Evolutionary conservation across 1,284 basidiomycete genomes (phyloP), one percentile per base, ranked within the genome.

Genomic region (Ganoderma resinaceum): DNA sequence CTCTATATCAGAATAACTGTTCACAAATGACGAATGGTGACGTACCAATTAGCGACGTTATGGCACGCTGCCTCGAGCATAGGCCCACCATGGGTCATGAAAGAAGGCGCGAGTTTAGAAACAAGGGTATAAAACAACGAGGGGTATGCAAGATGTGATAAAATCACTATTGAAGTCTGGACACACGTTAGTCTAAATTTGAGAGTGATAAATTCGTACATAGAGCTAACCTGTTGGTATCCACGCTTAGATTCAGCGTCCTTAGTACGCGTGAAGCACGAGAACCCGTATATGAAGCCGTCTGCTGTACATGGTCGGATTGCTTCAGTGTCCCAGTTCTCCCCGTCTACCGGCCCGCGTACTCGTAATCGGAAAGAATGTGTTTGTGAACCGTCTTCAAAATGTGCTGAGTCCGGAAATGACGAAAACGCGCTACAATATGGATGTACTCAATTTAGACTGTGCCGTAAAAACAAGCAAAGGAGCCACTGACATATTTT

Each of bases 401-500:
- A 94, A 64, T 94, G 89, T 0, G 90, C 82, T 0, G 95, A 96
- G 76, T 98, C 97, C 0, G 97, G 97, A 76, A 99, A 96, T 0
- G 95, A 91, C 0, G 95, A 96, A 81, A 99, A 99, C 6, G 96
- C 95, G 66, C 96, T 96, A 57, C 26, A 68, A 38, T 11, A 23
- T 12, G 23, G 35, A 2, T 68, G 42, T 64, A 20, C n/a, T 78
- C 29, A 65, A 57, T 66, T 43, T 38, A 68, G 12, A 60, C 52
- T 29, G 18, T 52, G 33, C 12, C 14, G 8, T n/a, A 38, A 37
- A 42, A 18, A 26, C 20, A 23, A 40, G 11, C 31, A 26, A 9
- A 33, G 37, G 6, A 12, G 35, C 49, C 12, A 85, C 93, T 76
- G 49, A 96, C 95, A 98, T 92, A 76, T 97, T 98, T 75, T 93